Base-by-base conservation (phyloP, 2,329 filamentous ascomycete genomes). In the Pseudogymnoascus sp. region DNA sequence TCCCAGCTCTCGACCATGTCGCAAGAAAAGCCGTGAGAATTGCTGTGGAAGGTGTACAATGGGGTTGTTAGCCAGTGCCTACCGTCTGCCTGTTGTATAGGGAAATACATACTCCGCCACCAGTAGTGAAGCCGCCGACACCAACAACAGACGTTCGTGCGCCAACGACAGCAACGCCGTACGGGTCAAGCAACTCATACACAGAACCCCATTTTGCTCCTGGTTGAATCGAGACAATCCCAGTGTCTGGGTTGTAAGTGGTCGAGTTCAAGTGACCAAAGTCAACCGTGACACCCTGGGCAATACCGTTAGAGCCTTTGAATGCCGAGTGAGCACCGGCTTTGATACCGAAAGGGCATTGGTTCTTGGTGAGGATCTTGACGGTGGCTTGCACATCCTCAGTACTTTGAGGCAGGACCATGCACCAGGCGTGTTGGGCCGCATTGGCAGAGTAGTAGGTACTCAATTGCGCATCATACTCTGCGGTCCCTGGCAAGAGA, bases 1-100 rank as follows among this genome's bases (percentile, higher is more conserved):
- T 83, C 77, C 63, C 70, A 80, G 62, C 77, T 76, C 16, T 76
- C 62, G 11, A 83, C 72, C 25, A 73, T 78, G 67, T 81, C 80
- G 60, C 76, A 77, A 25, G 74, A 78, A 70, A 78, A 81, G 11
- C 82, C 83, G 63, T 73, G 65, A 4, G 68, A 68, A 7, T 70
- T 68, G 12, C 73, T 71, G 66, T 75, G 73, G 66, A 72, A 77
- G 3, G 74, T 74, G 60, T 63, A 64, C 61, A 61, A 8, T 39
- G 57, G n/a, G 47, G 59, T 22, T 67, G 16, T 39, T 60, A 63
- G 32, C 67, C 64, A 16, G 62, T 41, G 38, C 67, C 50, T 50
- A 43, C 72, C 1, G 64, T 64, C 28, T 41, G 43, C 28, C 30
- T 11, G 57, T 22, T 25, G 25, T 38, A 16, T 30, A 54, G 14